phyloP scores from a whole-genome alignment of 2,329 filamentous ascomycete species.

The Cercospora berteroae region DNA sequence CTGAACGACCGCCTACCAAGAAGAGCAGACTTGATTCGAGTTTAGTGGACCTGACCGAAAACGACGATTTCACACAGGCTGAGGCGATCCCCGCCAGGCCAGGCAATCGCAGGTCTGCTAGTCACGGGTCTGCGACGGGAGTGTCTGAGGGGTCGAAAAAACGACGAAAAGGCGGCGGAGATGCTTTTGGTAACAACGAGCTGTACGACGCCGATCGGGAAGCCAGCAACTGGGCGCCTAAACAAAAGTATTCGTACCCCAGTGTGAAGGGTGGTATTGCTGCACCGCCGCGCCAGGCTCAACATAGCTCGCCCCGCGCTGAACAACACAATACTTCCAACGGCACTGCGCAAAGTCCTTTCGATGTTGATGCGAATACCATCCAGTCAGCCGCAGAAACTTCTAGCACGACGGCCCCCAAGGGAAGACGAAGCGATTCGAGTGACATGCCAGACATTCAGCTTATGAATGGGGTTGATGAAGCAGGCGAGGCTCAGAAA shows the following conservation, averaged over 20 bases:
- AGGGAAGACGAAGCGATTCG: background rate
- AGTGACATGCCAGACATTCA: background rate
- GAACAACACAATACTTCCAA: background rate
- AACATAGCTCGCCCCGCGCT: background rate
- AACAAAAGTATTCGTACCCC: background rate
- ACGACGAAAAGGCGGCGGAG: background rate
- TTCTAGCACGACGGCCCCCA: background rate
- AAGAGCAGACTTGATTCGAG: background rate
- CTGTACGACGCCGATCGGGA: background rate
- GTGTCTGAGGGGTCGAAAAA: background rate
- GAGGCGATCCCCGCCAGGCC: background rate
- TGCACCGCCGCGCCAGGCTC: background rate
- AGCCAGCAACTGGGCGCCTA: background rate
- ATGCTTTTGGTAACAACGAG: conserved; percentile 8
- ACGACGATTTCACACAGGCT: background rate
- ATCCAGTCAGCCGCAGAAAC: background rate
- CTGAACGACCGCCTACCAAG: background rate
- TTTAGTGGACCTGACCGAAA: background rate
- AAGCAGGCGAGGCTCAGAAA: background rate
- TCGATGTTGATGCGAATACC: background rate
- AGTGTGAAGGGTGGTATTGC: background rate
- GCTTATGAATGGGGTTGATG: background rate
- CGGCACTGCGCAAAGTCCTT: background rate
- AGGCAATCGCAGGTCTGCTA: background rate
- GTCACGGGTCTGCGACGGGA: background rate